Base-by-base conservation (phyloP, 495 filamentous ascomycete genomes). In the Recurvomyces mirabilis region DNA sequence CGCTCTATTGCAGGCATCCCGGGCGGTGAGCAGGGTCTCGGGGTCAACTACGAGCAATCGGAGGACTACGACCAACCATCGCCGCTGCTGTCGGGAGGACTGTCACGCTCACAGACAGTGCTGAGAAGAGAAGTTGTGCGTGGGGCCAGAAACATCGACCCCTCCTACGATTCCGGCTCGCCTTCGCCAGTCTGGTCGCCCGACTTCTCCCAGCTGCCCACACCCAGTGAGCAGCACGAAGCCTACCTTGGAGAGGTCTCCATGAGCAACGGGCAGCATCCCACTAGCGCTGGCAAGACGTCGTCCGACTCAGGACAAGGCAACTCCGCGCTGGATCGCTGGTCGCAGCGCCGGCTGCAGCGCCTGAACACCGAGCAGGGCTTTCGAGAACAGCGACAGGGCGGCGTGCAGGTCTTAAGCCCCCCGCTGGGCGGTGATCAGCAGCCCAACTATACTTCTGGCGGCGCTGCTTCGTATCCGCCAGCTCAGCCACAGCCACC, bases 291-390 rank as follows among this genome's bases (percentile, higher is more conserved):
- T 12, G 41, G 46, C 24, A 54, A 49, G 46, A 49, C 40, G 14
- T 54, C 51, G 46, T 45, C 46, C 39, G 51, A 49, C 41, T 44
- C 38, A 25, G 51, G 46, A 15, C 51, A 40, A n/a, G 7, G 22
- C 9, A n/a, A n/a, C n/a, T n/a, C 30, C 28, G 38, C n/a, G 20
- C 23, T 31, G 41, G 51, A 54, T 38, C 51, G 51, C 34, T 54
- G 39, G 39, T 40, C 46, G 13, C 46, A 54, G 29, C 39, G 51
- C 22, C 39, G 46, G 15, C 41, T 49, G 46, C 46, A 49, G 46
- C 51, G 51, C 11, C 24, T 54, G 34, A 49, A 54, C 40, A 54
- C 51, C 21, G 51, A 54, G 41, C 51, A 54, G 33, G 51, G 51
- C 41, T 54, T 54, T 36, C 39, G 51, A 7, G 51, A 54, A 41